Evolutionary conservation across 208 protist genomes (phyloP).

Genomic region (Leishmania lainsoni): DNA sequence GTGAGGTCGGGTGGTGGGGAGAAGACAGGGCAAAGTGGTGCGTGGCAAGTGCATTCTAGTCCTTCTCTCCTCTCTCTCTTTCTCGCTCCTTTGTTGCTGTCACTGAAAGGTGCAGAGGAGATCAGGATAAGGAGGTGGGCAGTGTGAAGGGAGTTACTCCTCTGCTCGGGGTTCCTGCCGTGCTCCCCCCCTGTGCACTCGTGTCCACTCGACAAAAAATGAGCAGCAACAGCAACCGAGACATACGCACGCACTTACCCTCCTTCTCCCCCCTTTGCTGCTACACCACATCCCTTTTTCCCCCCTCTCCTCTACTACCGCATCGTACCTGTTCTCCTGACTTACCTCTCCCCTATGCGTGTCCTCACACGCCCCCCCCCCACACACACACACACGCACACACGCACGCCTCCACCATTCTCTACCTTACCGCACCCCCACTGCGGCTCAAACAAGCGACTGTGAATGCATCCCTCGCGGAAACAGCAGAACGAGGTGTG

Average conservation of each 20-base stretch:
- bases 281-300: not conserved
- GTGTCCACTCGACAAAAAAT: not conserved
- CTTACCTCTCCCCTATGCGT: not conserved
- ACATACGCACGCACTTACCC: too few relatives aligned
- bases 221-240: not conserved
- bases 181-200: not conserved
- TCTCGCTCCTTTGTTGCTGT: not conserved
- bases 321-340: not conserved
- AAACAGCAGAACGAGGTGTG: not conserved
- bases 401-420: not conserved
- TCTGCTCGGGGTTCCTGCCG: not conserved
- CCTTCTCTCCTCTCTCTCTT: not conserved
- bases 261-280: not conserved
- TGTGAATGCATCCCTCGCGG: constrained; percentile 1
- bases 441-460: not conserved
- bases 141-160: not conserved
- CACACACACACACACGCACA: too few relatives aligned
- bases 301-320: not conserved
- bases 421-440: not conserved
- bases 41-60: not conserved
- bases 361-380: too few relatives aligned
- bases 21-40: not conserved
- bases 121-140: not conserved
- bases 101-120: not conserved
- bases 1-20: not conserved